Conservation (phyloP, 2,329 filamentous ascomycete genomes). For the Nectriaceae sp. region DNA sequence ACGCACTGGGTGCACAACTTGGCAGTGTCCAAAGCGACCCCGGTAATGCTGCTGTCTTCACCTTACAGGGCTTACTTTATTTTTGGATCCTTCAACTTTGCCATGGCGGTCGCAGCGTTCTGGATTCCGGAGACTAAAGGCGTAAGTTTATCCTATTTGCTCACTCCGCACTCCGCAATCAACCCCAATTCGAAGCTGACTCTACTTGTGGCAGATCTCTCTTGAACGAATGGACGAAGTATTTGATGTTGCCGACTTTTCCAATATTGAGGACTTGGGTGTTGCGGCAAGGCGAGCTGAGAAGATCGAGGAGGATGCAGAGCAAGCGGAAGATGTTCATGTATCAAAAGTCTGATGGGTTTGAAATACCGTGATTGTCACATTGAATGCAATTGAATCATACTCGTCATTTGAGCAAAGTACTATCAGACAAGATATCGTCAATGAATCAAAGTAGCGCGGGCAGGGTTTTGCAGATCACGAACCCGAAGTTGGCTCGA, state of each 20-base stretch:
- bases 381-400: too few species aligned
- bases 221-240: slow-evolving; percentile 22
- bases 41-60: slow-evolving; percentile 56
- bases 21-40: slow-evolving; percentile 61
- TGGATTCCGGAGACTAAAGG: slow-evolving; percentile 60
- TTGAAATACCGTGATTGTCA: too few species aligned
- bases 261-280: slow-evolving; percentile 16
- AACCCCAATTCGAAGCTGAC: too few species aligned
- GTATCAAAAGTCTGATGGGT: slow-evolving; percentile 1
- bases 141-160: slow-evolving; percentile 27
- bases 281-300: slow-evolving; percentile 9
- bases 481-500: slow-evolving; percentile 44
- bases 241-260: slow-evolving; percentile 18
- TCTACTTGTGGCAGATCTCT: slow-evolving; percentile 11
- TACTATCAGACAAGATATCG: too few species aligned
- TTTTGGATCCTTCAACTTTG: slow-evolving; percentile 58
- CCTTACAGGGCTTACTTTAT: slow-evolving; percentile 55
- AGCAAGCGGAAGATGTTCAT: not conserved
- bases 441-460: too few species aligned
- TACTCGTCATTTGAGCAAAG: too few species aligned
- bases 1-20: slow-evolving; percentile 68
- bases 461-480: too few species aligned
- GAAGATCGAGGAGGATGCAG: slow-evolving; percentile 15
- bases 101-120: slow-evolving; percentile 53
- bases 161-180: too few species aligned